Evolutionary conservation across 2,329 filamentous ascomycete genomes (phyloP).

Genomic region (Bimuria novae-zelandiae): DNA sequence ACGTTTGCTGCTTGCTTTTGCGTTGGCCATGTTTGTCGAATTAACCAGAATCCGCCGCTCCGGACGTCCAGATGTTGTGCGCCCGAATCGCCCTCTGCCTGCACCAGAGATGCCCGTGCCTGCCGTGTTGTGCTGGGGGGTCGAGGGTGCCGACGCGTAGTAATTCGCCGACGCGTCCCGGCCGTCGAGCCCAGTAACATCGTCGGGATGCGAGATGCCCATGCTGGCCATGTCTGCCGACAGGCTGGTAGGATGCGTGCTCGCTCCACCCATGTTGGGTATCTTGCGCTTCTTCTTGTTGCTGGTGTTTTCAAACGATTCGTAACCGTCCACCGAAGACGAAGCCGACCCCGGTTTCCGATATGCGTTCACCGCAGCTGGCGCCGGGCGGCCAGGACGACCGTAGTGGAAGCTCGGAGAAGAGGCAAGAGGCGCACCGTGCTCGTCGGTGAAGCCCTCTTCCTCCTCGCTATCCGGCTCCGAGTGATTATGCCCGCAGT

Average conservation of each 20-base stretch:
- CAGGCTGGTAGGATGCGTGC: slow-evolving; percentile 59
- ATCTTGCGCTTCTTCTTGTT: slow-evolving; percentile 99
- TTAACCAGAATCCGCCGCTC: slow-evolving; percentile 51
- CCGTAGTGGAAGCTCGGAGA: slow-evolving; percentile 47
- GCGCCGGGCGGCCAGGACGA: slow-evolving; percentile 29
- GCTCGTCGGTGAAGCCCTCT: slow-evolving; percentile 39
- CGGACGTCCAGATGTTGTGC: slow-evolving; percentile 52
- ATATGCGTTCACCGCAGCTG: slow-evolving; percentile 37
- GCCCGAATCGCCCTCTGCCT: slow-evolving; percentile 81
- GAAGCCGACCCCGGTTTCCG: slow-evolving; percentile 60
- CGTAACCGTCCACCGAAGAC: slow-evolving; percentile 84
- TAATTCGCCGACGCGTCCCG: slow-evolving; percentile 56
- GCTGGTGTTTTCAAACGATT: slow-evolving; percentile 97
- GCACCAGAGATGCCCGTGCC: slow-evolving; percentile 80
- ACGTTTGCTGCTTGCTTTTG: slow-evolving; percentile 48
- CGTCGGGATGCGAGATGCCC: slow-evolving; percentile 59
- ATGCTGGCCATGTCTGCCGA: slow-evolving; percentile 68
- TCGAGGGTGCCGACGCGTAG: slow-evolving; percentile 60
- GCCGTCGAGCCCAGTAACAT: slow-evolving; percentile 51
- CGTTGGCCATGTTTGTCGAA: slow-evolving; percentile 50
- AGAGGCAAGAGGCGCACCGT: slow-evolving; percentile 46
- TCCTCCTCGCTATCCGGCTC: slow-evolving; percentile 64
- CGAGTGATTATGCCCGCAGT: slow-evolving; percentile 52
- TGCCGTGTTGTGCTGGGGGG: slow-evolving; percentile 52
- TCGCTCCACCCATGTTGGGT: slow-evolving; percentile 78